These are phyloP conservation scores for Phaseolus coccineus DNA, from an alignment of 331 rosid species.

Conservation along the genomic window DNA sequence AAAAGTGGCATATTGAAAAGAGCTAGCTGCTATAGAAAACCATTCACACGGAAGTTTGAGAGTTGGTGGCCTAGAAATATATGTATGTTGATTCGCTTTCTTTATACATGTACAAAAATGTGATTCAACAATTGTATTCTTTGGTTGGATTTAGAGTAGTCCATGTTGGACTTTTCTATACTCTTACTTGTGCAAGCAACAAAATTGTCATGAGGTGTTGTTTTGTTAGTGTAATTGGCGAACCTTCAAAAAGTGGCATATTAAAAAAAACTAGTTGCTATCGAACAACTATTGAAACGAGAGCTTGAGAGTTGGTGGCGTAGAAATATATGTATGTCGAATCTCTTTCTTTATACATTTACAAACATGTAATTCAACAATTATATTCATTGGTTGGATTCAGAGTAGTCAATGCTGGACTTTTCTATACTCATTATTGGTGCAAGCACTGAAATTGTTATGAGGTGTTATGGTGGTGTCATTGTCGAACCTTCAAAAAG, in stretches of 20 bases:
- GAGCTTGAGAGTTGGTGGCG: background rate
- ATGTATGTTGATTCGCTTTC: too few relatives aligned
- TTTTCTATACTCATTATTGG: background rate
- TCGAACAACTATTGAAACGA: background rate
- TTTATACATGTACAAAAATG: too few relatives aligned
- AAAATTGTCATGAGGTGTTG: too few relatives aligned
- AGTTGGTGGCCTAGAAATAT: too few relatives aligned
- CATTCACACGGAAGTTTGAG: too few relatives aligned
- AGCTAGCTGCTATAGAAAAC: too few relatives aligned
- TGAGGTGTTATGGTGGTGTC: background rate
- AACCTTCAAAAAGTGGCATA: background rate
- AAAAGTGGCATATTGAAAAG: too few relatives aligned
- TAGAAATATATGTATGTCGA: background rate
- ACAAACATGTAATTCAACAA: background rate
- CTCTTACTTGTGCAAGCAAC: too few relatives aligned
- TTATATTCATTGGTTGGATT: background rate
- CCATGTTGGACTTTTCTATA: too few relatives aligned
- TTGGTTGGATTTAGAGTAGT: too few relatives aligned
- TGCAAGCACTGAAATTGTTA: background rate
- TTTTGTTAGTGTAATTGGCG: too few relatives aligned
- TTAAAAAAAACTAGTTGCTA: background rate
- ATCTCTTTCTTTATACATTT: background rate
- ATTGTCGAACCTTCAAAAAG: background rate
- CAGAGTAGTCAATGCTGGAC: background rate
- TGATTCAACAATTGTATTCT: too few relatives aligned